Evolutionary conservation across 805 yeast genomes (phyloP).

Genomic region (Nakazawaea pomicola): DNA sequence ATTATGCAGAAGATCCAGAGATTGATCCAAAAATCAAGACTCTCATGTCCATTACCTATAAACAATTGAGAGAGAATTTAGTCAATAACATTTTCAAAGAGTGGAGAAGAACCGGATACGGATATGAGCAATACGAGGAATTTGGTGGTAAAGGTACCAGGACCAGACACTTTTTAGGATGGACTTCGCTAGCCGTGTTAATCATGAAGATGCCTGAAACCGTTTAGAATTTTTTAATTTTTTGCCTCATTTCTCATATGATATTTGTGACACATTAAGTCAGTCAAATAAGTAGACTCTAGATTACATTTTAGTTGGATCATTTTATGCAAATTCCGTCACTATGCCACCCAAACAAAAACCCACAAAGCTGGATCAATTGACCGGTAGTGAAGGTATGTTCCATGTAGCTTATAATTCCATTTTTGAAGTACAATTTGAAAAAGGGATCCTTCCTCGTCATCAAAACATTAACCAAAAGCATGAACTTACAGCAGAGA

Average conservation of each 20-base stretch:
- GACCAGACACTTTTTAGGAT: conserved; percentile 87
- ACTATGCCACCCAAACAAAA: too few relatives aligned
- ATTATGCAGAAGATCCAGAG: conserved; percentile 40
- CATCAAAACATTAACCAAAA: background rate
- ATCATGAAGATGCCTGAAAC: conserved; percentile 79
- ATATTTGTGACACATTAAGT: too few relatives aligned
- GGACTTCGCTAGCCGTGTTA: conserved; percentile 80
- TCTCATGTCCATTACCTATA: conserved; percentile 47
- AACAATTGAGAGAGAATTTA: conserved; percentile 56
- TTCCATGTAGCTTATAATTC: background rate
- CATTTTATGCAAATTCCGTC: too few relatives aligned
- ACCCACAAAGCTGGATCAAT: too few relatives aligned
- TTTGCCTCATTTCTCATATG: too few relatives aligned
- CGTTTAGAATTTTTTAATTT: too few relatives aligned
- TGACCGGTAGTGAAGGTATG: conserved; percentile 16
- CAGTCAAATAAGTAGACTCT: too few relatives aligned
- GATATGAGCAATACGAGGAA: conserved; percentile 90
- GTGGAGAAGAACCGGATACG: conserved; percentile 73
- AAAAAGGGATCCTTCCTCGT: too few relatives aligned
- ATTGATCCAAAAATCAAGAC: conserved; percentile 25
- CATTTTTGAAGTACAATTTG: background rate
- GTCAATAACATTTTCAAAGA: conserved; percentile 64
- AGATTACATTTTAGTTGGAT: too few relatives aligned
- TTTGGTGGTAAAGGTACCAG: conserved; percentile 70
- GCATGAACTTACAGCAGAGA: conserved; percentile 22